Base-by-base conservation (phyloP, 768 basidiomycete genomes). In the Kwoniella newhampshirensis region DNA sequence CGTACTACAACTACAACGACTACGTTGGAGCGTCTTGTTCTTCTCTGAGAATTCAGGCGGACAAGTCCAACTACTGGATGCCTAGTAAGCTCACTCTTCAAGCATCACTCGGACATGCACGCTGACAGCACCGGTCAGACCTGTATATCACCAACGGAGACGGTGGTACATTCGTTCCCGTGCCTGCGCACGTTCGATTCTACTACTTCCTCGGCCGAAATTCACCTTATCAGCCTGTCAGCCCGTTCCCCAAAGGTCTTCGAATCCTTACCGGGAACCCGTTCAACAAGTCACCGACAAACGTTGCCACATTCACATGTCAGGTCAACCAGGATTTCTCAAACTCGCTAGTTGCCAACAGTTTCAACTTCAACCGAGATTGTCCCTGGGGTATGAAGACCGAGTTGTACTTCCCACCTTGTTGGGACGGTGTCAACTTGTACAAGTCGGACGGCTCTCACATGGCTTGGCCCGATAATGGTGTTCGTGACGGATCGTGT, bases 391-490 rank as follows among this genome's bases (percentile, higher is more conserved):
- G 72, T 36, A 57, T 75, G 56, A 67, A 70, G 62, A 70, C 64
- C 27, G 62, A 70, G 18, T 25, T 67, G 8, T 56, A 40, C 51
- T 73, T 66, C 56, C 70, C 68, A 3, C 48, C 51, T 1, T 75
- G 74, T 54, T 75, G 74, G 74, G 64, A 75, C 39, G 74, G 74
- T 45, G 45, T 60, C 26, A 66, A 75, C 59, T 62, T 73, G 4
- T 72, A 66, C 57, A 67, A 64, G 42, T 6, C 43, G 0, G 71
- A 74, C 44, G 40, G 42, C 13, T 60, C 63, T 1, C 74, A 75
- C 54, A 64, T 74, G 56, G 25, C 59, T 5, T 75, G 63, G 53
- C 63, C 63, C 4, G 53, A 54, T 42, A 53, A 53, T 35, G 55
- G 56, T 28, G 54, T 50, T 32, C 52, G 54, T 54, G 41, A 17